A percentile compares a stretch with the other conserved stretches of the same genome.
Conservation (phyloP, 2,329 filamentous ascomycete genomes). For the Fusarium sp. region DNA sequence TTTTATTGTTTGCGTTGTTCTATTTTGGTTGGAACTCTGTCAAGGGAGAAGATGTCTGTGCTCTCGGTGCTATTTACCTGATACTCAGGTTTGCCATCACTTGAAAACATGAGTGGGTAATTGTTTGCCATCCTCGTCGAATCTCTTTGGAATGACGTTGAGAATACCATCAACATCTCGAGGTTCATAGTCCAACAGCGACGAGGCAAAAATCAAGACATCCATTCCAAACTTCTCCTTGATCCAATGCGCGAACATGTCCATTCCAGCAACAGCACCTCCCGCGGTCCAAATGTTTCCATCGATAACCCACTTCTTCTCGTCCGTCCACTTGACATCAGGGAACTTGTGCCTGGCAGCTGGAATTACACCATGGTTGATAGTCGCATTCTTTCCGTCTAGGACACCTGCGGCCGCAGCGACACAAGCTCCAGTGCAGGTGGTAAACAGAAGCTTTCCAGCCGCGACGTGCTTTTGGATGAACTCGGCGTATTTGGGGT, state of each 20-base stretch:
- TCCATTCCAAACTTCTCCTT: constrained; percentile 53
- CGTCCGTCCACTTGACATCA: constrained; percentile 59
- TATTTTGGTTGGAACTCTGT: too few species aligned
- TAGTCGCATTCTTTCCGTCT: constrained; percentile 59
- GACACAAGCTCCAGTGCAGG: constrained; percentile 54
- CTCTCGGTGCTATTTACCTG: too few species aligned
- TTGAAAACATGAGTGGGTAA: constrained; percentile 42
- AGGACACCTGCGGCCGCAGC: constrained; percentile 55
- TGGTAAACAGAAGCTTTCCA: constrained; percentile 55
- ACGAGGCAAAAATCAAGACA: constrained; percentile 40
- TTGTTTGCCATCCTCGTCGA: constrained; percentile 49
- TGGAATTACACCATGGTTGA: constrained; percentile 55
- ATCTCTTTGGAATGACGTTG: constrained; percentile 49
- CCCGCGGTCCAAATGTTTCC: constrained; percentile 62
- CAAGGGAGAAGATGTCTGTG: too few species aligned
- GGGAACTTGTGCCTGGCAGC: constrained; percentile 52
- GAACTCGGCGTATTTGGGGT: constrained; percentile 50
- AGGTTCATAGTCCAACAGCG: constrained; percentile 54
- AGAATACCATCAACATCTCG: constrained; percentile 51
- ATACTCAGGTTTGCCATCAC: too few species aligned
- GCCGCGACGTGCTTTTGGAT: constrained; percentile 53
- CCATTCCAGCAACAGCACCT: constrained; percentile 61
- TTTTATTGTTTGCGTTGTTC: too few species aligned
- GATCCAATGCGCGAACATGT: constrained; percentile 59
- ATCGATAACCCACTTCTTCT: constrained; percentile 61